Conservation (phyloP, 73 alveolate species). For the Uronychia binucleata region DNA sequence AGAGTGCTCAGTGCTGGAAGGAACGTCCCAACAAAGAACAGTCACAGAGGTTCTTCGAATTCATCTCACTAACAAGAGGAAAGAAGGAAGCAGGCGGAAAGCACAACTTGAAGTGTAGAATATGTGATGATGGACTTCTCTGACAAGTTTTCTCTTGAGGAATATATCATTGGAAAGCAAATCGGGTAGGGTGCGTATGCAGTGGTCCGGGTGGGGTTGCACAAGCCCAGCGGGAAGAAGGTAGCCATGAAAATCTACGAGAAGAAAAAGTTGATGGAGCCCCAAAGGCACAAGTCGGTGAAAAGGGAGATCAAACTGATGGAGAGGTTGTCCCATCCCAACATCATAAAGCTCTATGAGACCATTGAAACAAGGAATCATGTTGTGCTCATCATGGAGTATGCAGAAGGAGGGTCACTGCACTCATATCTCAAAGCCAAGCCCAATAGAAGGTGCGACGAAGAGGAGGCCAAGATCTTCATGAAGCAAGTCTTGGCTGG, state of each 20-base stretch:
- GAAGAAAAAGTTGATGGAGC: slow-evolving; percentile 74
- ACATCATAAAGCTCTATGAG: slow-evolving; percentile 90
- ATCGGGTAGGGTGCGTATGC: slow-evolving; percentile 96
- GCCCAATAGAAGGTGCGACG: slow-evolving; percentile 79
- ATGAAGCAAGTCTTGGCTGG: slow-evolving; percentile 80
- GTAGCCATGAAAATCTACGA: slow-evolving; percentile 92
- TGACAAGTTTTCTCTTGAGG: slow-evolving; percentile 56
- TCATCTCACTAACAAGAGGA: background rate
- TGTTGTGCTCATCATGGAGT: slow-evolving; percentile 85
- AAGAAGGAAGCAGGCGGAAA: background rate
- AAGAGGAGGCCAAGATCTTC: slow-evolving; percentile 73
- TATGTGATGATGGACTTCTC: background rate
- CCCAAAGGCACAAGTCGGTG: slow-evolving; percentile 72
- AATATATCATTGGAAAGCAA: slow-evolving; percentile 74
- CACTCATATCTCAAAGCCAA: slow-evolving; percentile 72
- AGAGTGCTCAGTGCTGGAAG: background rate
- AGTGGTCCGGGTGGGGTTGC: slow-evolving; percentile 85
- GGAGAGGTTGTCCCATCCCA: slow-evolving; percentile 85
- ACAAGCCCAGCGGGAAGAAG: slow-evolving; percentile 74
- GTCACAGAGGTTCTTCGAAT: background rate
- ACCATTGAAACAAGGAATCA: slow-evolving; percentile 86
- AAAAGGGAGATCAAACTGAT: slow-evolving; percentile 82
- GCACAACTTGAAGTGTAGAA: background rate
- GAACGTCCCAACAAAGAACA: background rate
- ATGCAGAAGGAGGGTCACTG: slow-evolving; percentile 81